Base-by-base conservation (phyloP, 371 early-diverging fungal species). In the Saksenaea vasiformis region DNA sequence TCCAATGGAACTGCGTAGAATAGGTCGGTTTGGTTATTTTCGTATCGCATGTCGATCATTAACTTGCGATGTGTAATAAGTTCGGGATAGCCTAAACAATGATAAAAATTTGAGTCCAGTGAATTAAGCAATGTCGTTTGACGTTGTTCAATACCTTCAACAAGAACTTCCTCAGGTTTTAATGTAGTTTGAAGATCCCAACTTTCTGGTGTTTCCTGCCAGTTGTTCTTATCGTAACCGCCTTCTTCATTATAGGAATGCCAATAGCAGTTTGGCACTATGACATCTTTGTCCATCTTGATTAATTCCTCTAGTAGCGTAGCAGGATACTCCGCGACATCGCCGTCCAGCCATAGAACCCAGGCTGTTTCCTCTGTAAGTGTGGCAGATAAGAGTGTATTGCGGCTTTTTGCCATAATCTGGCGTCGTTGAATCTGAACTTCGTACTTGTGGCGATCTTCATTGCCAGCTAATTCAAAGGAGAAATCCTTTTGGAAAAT, bases 341-440 rank as follows among this genome's bases (percentile, higher is more conserved):
- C 91, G 7, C 85, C 87, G 58, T 90, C 91, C 15, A 89, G 65
- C 91, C 91, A 90, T 11, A 90, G 73, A 3, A 90, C 89, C 91
- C 91, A 90, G 15, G 83, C 80, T 36, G 69, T 75, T 47, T 85
- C 86, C 56, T 84, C 81, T 1, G 66, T 64, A 14, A 90, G 64
- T 0, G 89, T 80, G 0, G 85, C 70, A 2, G 83, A 77, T 62
- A 89, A 69, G 13, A 89, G 66, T 1, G 78, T 79, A 59, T 89
- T 90, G 60, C 90, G 78, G 41, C 86, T 84, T 26, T 81, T 82
- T 37, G 90, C 85, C 82, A 90, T 83, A 61, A 81, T 79, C 39
- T 70, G 72, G 31, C 90, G 79, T 54, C 90, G 79, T 55, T 78
- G 63, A 1, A 75, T 70, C 67, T 90, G 90, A 11, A 80, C 73